These are phyloP conservation scores for Geotrichum histeridarum DNA, from an alignment of 1,139 yeast genomes.

Conservation along the genomic window DNA sequence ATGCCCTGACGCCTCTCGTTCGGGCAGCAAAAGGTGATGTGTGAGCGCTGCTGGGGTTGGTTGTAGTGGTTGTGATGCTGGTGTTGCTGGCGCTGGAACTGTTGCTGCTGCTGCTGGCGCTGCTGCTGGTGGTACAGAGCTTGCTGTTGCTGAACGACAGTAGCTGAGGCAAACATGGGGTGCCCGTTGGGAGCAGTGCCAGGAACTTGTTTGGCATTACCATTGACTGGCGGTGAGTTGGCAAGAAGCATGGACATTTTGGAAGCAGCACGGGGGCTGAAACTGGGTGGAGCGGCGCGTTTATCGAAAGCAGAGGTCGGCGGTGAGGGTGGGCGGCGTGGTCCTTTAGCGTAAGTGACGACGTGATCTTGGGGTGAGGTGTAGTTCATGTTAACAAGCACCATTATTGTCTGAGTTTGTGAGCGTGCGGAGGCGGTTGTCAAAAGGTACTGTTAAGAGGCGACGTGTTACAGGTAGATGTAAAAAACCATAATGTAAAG, in stretches of 20 bases:
- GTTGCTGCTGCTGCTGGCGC: not conserved
- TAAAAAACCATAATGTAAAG: not conserved
- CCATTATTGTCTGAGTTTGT: not conserved
- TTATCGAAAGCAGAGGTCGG: slow-evolving; percentile 2
- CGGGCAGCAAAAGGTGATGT: slow-evolving; percentile 8
- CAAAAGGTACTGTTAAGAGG: not conserved
- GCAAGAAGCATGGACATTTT: slow-evolving; percentile 4
- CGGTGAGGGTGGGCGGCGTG: not conserved
- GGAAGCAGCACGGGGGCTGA: not conserved
- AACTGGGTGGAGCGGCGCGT: not conserved
- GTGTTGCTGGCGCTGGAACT: not conserved
- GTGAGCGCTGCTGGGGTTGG: not conserved
- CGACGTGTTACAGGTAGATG: not conserved
- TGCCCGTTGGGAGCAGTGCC: not conserved
- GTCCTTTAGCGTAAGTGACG: not conserved
- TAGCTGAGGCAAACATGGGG: no score
- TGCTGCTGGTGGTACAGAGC: not conserved
- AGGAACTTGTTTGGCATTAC: not conserved
- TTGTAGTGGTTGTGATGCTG: not conserved
- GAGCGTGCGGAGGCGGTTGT: not conserved
- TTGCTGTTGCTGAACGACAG: not conserved
- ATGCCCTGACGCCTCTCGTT: not conserved
- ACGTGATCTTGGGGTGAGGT: not conserved
- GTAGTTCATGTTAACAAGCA: not conserved
- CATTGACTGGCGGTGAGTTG: not conserved